Base-by-base conservation (phyloP, 208 protist species). In the Strigomonas culicis region DNA sequence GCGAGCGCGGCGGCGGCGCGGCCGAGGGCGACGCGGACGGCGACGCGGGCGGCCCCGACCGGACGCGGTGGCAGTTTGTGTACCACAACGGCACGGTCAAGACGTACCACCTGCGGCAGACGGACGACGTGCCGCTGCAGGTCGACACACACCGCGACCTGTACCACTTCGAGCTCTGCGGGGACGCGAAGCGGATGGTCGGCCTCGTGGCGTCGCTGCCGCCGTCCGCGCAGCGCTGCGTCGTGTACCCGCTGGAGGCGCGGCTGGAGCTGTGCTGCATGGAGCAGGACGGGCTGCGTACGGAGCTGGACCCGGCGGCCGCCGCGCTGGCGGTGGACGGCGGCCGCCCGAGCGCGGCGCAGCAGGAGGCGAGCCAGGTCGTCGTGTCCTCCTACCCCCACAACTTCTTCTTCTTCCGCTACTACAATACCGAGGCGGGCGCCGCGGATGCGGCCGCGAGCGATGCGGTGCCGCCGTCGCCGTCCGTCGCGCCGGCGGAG, bases 221-320 rank as follows among this genome's bases (percentile, higher is more conserved):
- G 34, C 34, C 59, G 6, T 72, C 60, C 15, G 60, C 75, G 7
- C 56, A 47, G 36, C 68, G 59, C 57, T 79, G 79, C 56, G 50
- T 67, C 41, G 24, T 90, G 39, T 53, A 70, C 36, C 70, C 82
- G 31, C 47, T 73, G 50, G 49, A 70, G 34, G 46, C 59, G 19
- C 66, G 70, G 22, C 64, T 90, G 46, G 74, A 83, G 67, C 53
- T 90, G 47, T 66, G 77, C 31, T 77, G 70, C 17, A 66, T 70
- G 25, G 63, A 22, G 65, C 55, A 39, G 55, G 52, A 7, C 30
- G 39, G 31, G 32, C 46, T 22, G 44, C 30, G 61, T 41, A 44
- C 39, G 10, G 39, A 44, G 11, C 15, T 28, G n/a, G 46, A 51
- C 21, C 21, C 21, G n/a, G 21, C 22, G 21, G 46, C 46, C 21